phyloP scores from a whole-genome alignment of 352 stramenopile genomes.

The Lagenidium giganteum region DNA sequence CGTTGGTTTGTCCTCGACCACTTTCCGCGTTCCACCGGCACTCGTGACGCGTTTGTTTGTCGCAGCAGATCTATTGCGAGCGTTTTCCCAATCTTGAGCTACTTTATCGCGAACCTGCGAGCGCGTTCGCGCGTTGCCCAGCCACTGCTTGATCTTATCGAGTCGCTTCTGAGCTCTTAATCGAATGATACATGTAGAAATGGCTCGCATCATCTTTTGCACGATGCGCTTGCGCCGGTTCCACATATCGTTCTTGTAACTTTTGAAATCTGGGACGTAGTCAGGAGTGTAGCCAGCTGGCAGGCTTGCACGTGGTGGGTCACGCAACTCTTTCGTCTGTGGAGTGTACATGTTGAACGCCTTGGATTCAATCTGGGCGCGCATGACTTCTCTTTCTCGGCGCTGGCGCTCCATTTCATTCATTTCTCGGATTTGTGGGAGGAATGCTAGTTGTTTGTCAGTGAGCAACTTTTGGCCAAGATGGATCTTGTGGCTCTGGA shows the following conservation, averaged over 20 bases:
- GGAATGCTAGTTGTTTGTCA: conserved; percentile 27
- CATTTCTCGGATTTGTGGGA: conserved; percentile 44
- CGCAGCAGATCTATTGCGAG: no score
- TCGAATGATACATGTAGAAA: conserved; percentile 73
- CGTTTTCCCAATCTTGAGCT: conserved; percentile 45
- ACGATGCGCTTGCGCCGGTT: conserved; percentile 52
- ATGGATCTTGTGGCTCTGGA: conserved; percentile 72
- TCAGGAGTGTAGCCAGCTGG: conserved; percentile 31
- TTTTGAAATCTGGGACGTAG: conserved; percentile 68
- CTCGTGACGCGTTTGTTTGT: no score
- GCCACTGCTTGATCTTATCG: conserved; percentile 41
- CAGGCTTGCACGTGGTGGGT: conserved; percentile 26
- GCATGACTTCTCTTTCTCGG: conserved; percentile 38
- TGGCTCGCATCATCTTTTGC: conserved; percentile 57
- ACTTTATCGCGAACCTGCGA: conserved; percentile 60
- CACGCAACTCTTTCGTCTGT: conserved; percentile 15
- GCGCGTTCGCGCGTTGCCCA: conserved; percentile 37
- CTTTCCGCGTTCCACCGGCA: neutral
- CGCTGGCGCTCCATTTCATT: conserved; percentile 23
- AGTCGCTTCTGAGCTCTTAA: conserved; percentile 58
- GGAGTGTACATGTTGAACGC: conserved; percentile 26
- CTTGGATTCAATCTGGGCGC: conserved; percentile 28
- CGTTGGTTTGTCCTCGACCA: neutral
- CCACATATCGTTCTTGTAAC: conserved; percentile 88
- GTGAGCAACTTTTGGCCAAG: conserved; percentile 60